These are phyloP conservation scores for Debaryomyces tyrocola DNA, from an alignment of 805 yeast species.

Conservation along the genomic window DNA sequence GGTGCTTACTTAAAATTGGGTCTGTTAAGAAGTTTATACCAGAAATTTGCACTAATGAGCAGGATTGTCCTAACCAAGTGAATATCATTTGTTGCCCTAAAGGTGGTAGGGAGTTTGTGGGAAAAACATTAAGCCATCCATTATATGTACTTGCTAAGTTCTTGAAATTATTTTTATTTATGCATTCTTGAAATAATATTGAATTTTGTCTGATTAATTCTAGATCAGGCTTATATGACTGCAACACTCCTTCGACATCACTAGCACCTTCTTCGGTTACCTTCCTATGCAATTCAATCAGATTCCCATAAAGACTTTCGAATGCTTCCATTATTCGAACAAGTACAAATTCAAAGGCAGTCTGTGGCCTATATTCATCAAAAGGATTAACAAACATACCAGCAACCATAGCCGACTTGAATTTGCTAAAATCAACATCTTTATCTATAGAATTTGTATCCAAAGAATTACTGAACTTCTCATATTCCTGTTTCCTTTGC, in stretches of 20 bases:
- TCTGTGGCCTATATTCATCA: conserved; percentile 85
- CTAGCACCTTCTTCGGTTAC: conserved; percentile 42
- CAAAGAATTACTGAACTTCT: conserved; percentile 11
- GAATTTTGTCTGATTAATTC: conserved; percentile 42
- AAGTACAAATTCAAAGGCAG: conserved; percentile 77
- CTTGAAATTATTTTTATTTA: conserved; percentile 16
- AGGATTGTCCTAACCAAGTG: conserved; percentile 95
- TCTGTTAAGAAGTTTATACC: conserved; percentile 81
- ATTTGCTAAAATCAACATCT: conserved; percentile 21
- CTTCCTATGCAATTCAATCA: conserved; percentile 35
- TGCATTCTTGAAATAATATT: conserved; percentile 25
- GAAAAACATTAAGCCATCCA: conserved; percentile 1
- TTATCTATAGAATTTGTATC: background rate
- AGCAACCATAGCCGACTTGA: conserved; percentile 44
- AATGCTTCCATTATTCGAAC: conserved; percentile 72
- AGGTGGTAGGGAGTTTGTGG: conserved; percentile 22
- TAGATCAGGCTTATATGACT: conserved; percentile 57
- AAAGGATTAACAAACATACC: conserved; percentile 93
- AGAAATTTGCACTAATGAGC: conserved; percentile 69
- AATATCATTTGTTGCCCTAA: conserved; percentile 53
- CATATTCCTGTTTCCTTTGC: conserved; percentile 34
- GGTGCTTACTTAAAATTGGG: conserved; percentile 70
- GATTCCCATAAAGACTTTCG: conserved; percentile 48
- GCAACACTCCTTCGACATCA: conserved; percentile 56
- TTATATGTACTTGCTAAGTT: conserved; percentile 9